Conservation (phyloP, 23 red algal species). For the Gracilaria domingensis region DNA sequence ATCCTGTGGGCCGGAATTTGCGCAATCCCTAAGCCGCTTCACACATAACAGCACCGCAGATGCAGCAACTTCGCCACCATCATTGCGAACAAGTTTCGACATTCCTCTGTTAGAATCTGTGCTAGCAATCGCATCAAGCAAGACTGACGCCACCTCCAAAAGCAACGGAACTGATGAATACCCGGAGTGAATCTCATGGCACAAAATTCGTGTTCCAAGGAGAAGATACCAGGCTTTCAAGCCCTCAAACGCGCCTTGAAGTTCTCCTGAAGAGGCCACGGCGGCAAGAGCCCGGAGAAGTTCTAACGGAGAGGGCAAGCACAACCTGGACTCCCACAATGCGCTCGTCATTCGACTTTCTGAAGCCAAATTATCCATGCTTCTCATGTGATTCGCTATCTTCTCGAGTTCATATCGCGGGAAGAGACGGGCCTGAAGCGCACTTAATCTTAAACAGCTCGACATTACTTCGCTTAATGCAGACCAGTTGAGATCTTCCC, state of each 20-base stretch:
- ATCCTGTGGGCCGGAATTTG: constrained; percentile 27
- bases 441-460: constrained; percentile 57
- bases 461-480: constrained; percentile 56
- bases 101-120: constrained; percentile 39
- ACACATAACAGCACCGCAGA: constrained; percentile 54
- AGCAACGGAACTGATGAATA: constrained; percentile 8
- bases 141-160: constrained; percentile 48
- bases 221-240: constrained; percentile 42
- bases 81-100: constrained; percentile 35
- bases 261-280: constrained; percentile 47
- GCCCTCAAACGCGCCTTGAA: constrained; percentile 60
- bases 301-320: constrained; percentile 41
- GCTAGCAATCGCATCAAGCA: constrained; percentile 16
- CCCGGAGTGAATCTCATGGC: constrained; percentile 14
- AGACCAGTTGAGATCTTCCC: constrained; percentile 59
- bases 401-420: constrained; percentile 53
- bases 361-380: not conserved
- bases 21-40: constrained; percentile 45
- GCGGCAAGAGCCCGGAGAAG: constrained; percentile 36
- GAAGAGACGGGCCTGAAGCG: constrained; percentile 63
- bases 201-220: constrained; percentile 32
- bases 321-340: constrained; percentile 19
- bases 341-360: not conserved
- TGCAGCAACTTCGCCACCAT: constrained; percentile 61
- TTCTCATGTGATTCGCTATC: constrained; percentile 26